Evolutionary conservation across 2,329 filamentous ascomycete genomes (phyloP), one percentile per base, ranked within the genome.

Genomic region (Penicillium glabrum): DNA sequence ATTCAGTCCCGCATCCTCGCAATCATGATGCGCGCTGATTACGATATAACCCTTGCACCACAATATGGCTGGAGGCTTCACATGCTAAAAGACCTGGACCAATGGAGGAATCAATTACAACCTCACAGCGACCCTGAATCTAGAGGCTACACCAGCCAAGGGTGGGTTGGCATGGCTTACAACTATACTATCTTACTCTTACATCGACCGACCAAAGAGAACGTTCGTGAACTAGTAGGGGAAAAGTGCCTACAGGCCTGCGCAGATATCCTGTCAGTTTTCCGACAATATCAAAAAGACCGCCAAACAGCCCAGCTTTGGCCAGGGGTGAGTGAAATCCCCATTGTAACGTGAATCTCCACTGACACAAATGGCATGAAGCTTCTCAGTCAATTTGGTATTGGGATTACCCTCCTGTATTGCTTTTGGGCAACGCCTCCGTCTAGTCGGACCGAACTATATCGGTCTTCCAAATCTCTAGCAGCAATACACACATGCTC

Each of bases 131-230:
- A 62, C 37, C 52, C 57, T 13, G 37, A 57, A 10, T 57, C 56
- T 8, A 53, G 51, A 49, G 54, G 60, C n/a, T 61, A 61, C 31
- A 53, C 57, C 31, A 59, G 56, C 7, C 56, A 62, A 37, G 48
- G 58, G 46, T 62, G 60, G 60, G 58, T 62, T 27, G 58, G 58
- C 3, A 61, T 62, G 58, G 58, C 60, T n/a, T 62, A 59, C 16
- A 62, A 62, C 21, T 61, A 59, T 33, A 61, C 58, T 3, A 51
- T 62, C n/a, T 47, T 60, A 19, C 41, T 61, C 0, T 39, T 62
- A 19, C 53, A 62, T 23, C 53, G 58, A n/a, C 60, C 60, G 8
- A 61, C 55, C 5, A 62, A 59, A 43, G 51, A 46, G 3, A 62
- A 61, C 7, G 53, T 55, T 13, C 46, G 44, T 5, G 46, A 39